phyloP scores from a whole-genome alignment of 2,329 filamentous ascomycete species.

The Claviceps sp. region DNA sequence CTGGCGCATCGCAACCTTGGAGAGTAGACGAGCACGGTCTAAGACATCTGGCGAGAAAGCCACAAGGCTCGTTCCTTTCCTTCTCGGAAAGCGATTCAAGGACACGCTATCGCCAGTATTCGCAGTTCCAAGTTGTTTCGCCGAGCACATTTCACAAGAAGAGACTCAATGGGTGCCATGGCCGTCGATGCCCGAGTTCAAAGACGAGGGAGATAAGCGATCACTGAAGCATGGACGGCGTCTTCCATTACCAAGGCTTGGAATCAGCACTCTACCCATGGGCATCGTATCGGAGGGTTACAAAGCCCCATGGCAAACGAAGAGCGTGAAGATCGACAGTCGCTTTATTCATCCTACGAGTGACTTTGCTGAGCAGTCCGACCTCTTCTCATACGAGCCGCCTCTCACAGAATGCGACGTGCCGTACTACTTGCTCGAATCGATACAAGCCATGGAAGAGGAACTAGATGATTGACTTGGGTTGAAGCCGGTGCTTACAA shows the following conservation, averaged over 20 bases:
- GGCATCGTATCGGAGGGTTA: slow-evolving; percentile 9
- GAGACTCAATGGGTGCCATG: slow-evolving; percentile 14
- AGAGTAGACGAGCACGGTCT: slow-evolving; percentile 7
- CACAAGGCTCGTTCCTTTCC: slow-evolving; percentile 9
- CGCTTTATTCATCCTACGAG: slow-evolving; percentile 8
- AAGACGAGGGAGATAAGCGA: slow-evolving; percentile 21
- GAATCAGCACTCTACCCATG: slow-evolving; percentile 8
- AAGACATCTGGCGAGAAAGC: neutral
- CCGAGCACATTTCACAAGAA: slow-evolving; percentile 9
- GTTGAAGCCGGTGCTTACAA: neutral
- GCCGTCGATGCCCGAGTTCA: slow-evolving; percentile 23
- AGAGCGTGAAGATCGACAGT: slow-evolving; percentile 11
- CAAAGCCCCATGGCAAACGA: slow-evolving; percentile 15
- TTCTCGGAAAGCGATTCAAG: slow-evolving; percentile 15
- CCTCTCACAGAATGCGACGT: slow-evolving; percentile 5
- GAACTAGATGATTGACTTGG: slow-evolving; percentile 4
- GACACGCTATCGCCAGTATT: slow-evolving; percentile 22
- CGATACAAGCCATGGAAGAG: slow-evolving; percentile 4
- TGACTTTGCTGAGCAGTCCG: slow-evolving; percentile 1
- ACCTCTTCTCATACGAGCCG: neutral
- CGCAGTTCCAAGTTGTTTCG: slow-evolving; percentile 20
- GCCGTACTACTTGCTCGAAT: slow-evolving; percentile 3
- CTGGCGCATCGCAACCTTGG: slow-evolving; percentile 10
- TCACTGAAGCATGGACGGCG: slow-evolving; percentile 13
- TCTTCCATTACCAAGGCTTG: slow-evolving; percentile 20